Evolutionary conservation across 2,329 filamentous ascomycete species (phyloP).

Genomic region (Fusarium fujikuroi): DNA sequence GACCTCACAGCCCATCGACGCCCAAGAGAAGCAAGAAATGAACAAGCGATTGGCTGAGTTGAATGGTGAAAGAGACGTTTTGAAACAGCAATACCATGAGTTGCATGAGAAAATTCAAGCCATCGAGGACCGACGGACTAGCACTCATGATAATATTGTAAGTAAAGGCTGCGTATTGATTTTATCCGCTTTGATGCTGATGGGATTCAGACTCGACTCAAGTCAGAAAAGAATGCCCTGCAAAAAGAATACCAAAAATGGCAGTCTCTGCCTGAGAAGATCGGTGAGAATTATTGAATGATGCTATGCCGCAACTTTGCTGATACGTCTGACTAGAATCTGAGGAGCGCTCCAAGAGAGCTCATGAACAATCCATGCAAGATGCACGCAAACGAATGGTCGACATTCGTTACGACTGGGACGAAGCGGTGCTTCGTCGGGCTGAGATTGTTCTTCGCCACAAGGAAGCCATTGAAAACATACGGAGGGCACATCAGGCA

Average conservation of each 20-base stretch:
- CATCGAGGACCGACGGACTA: constrained; percentile 55
- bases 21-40: constrained; percentile 70
- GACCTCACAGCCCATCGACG: constrained; percentile 81
- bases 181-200: constrained; percentile 30
- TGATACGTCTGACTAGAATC: constrained; percentile 45
- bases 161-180: constrained; percentile 17
- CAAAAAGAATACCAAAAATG: constrained; percentile 75
- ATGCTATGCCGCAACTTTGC: background rate
- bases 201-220: constrained; percentile 57
- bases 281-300: constrained; percentile 62
- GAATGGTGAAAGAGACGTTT: constrained; percentile 46
- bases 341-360: constrained; percentile 49
- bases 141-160: constrained; percentile 55
- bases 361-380: constrained; percentile 48
- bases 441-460: constrained; percentile 63
- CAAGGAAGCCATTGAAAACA: constrained; percentile 68
- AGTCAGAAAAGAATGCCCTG: constrained; percentile 71
- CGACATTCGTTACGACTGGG: constrained; percentile 64
- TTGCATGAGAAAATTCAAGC: constrained; percentile 53
- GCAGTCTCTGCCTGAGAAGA: constrained; percentile 74
- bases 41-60: constrained; percentile 62
- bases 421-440: constrained; percentile 66
- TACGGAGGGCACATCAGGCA: constrained; percentile 71
- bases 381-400: constrained; percentile 54
- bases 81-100: constrained; percentile 50